phyloP scores from a whole-genome alignment of 805 yeast genomes.

The Ogataea corticis region DNA sequence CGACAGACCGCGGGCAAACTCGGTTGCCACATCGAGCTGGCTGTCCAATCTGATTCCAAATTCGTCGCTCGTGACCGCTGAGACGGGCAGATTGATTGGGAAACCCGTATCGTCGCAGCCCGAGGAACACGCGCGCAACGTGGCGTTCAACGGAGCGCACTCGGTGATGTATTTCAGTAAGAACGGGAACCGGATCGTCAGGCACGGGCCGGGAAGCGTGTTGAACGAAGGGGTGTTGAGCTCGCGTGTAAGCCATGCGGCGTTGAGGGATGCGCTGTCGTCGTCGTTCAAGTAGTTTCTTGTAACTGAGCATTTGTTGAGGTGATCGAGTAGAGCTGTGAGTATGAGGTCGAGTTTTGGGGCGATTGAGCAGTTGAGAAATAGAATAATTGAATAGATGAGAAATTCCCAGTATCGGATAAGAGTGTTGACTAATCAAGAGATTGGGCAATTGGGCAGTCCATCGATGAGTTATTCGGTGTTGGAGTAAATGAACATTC shows the following conservation, averaged over 20 bases:
- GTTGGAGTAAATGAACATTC: too few species aligned
- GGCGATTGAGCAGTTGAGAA: too few species aligned
- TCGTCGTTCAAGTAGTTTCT: slow-evolving; percentile 28
- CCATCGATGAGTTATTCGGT: too few species aligned
- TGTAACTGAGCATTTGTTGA: not conserved
- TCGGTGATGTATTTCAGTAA: slow-evolving; percentile 44
- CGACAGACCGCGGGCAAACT: not conserved
- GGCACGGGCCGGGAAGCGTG: slow-evolving; percentile 44
- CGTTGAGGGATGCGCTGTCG: slow-evolving; percentile 43
- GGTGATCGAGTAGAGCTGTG: too few species aligned
- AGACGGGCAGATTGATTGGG: slow-evolving; percentile 32
- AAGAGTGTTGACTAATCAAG: too few species aligned
- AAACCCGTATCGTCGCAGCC: slow-evolving; percentile 22
- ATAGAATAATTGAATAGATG: too few species aligned
- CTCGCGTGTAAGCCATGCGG: slow-evolving; percentile 47
- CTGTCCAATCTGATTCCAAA: slow-evolving; percentile 31
- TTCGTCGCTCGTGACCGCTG: slow-evolving; percentile 33
- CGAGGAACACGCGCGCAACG: slow-evolving; percentile 2
- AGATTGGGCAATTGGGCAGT: too few species aligned
- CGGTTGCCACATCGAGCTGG: slow-evolving; percentile 22
- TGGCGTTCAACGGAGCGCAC: slow-evolving; percentile 37
- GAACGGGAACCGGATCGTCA: slow-evolving; percentile 40
- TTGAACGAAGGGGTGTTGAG: slow-evolving; percentile 37
- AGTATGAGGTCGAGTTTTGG: too few species aligned
- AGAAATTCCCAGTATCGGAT: too few species aligned